Evolutionary conservation across 2,329 filamentous ascomycete genomes (phyloP).

Genomic region (Trichophyton simii): DNA sequence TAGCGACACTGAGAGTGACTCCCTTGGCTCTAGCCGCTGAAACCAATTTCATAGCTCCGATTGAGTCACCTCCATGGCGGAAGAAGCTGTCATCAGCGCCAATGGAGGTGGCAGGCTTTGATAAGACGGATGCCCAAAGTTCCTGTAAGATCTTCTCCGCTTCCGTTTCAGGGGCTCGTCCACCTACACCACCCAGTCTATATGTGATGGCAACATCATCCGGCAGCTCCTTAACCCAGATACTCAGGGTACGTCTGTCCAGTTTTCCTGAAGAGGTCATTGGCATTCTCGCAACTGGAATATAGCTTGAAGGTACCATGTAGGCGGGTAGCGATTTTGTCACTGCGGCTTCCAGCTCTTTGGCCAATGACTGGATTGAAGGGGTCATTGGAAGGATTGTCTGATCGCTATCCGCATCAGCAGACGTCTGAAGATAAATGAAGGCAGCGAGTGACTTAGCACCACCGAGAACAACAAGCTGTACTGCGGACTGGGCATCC

Average conservation of each 20-base stretch:
- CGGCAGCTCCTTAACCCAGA: conserved; percentile 9
- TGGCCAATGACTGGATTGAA: conserved; percentile 35
- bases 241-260: conserved; percentile 45
- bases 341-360: conserved; percentile 29
- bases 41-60: conserved; percentile 37
- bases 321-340: conserved; percentile 52
- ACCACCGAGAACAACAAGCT: conserved; percentile 68
- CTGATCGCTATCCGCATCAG: conserved; percentile 3
- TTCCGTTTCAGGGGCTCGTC: conserved; percentile 17
- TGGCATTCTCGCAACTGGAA: conserved; percentile 59
- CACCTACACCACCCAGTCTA: conserved; percentile 9
- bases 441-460: conserved; percentile 58
- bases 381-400: conserved; percentile 28
- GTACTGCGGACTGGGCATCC: conserved; percentile 49
- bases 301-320: conserved; percentile 63
- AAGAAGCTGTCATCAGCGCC: conserved; percentile 37
- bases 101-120: conserved; percentile 27
- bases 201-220: conserved; percentile 10
- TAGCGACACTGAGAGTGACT: conserved; percentile 30
- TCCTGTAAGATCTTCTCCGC: conserved; percentile 21
- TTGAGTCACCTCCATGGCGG: conserved; percentile 36
- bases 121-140: conserved; percentile 31
- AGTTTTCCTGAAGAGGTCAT: conserved; percentile 64
- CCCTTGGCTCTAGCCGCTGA: conserved; percentile 29
- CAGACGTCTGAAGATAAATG: conserved; percentile 22